A percentile compares a stretch with the other conserved stretches of the same genome.
These are phyloP conservation scores for Xylariomycetidae sp. DNA, from an alignment of 2,329 filamentous ascomycete species.

Conservation along the genomic window DNA sequence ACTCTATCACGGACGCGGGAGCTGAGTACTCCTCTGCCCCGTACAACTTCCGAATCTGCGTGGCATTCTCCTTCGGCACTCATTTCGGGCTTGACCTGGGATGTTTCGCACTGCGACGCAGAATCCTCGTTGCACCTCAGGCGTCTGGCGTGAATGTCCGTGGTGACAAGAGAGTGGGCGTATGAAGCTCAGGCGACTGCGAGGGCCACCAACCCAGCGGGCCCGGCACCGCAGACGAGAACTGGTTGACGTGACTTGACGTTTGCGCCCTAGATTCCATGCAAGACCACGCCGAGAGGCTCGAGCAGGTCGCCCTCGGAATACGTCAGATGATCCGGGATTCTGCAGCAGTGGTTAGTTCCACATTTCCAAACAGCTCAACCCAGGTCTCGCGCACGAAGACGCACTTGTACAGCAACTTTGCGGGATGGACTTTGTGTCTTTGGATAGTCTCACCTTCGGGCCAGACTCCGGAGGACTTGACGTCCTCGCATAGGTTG, in stretches of 20 bases:
- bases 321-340: conserved; percentile 51
- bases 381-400: neutral
- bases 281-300: conserved; percentile 56
- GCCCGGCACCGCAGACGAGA: conserved; percentile 56
- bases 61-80: conserved; percentile 44
- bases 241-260: conserved; percentile 49
- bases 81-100: conserved; percentile 41
- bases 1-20: conserved; percentile 56
- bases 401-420: conserved; percentile 48
- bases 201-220: conserved; percentile 55
- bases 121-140: conserved; percentile 53
- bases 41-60: conserved; percentile 48
- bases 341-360: conserved; percentile 13
- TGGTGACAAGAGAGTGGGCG: conserved; percentile 58
- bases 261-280: conserved; percentile 48
- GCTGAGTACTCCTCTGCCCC: conserved; percentile 45
- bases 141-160: conserved; percentile 51
- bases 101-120: conserved; percentile 48
- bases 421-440: conserved; percentile 56
- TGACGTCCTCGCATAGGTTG: conserved; percentile 57
- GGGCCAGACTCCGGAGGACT: conserved; percentile 56
- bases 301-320: conserved; percentile 58
- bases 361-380: neutral
- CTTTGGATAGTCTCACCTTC: conserved; percentile 55
- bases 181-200: conserved; percentile 55